Conservation (phyloP, 257 asterid genomes). For the Solanum sitiens region DNA sequence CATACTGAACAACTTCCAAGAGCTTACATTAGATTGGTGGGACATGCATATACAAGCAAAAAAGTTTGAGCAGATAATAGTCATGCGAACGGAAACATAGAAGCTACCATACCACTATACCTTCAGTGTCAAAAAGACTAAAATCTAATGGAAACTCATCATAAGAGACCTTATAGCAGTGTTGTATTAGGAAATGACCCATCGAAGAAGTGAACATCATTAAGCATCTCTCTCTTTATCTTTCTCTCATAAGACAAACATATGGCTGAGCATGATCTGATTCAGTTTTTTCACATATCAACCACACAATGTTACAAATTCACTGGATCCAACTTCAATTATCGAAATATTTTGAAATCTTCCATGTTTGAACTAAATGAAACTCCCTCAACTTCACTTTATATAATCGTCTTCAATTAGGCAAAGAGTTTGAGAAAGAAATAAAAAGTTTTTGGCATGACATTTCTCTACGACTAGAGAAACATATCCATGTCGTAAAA, state of each 20-base stretch:
- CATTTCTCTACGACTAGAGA: background rate
- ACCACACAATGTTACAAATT: background rate
- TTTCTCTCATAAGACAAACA: background rate
- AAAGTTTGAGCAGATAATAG: background rate
- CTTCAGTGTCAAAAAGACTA: background rate
- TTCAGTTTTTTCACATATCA: background rate
- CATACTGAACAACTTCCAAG: background rate
- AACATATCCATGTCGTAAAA: background rate
- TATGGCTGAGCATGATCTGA: background rate
- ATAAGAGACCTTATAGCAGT: background rate
- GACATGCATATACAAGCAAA: background rate
- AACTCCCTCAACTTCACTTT: background rate
- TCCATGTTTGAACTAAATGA: background rate
- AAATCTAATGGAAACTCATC: background rate
- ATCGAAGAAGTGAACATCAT: background rate
- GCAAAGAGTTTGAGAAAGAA: background rate
- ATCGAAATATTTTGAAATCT: background rate
- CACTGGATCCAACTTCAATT: background rate
- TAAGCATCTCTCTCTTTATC: background rate
- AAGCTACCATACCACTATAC: background rate
- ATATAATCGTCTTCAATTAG: background rate
- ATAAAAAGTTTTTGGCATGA: background rate
- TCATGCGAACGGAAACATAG: background rate
- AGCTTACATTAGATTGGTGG: background rate
- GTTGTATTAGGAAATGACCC: background rate